A percentile compares a stretch with the other conserved stretches of the same genome.
Conservation (phyloP, 1,284 basidiomycete genomes). For the Cryptococcus depauperatus region DNA sequence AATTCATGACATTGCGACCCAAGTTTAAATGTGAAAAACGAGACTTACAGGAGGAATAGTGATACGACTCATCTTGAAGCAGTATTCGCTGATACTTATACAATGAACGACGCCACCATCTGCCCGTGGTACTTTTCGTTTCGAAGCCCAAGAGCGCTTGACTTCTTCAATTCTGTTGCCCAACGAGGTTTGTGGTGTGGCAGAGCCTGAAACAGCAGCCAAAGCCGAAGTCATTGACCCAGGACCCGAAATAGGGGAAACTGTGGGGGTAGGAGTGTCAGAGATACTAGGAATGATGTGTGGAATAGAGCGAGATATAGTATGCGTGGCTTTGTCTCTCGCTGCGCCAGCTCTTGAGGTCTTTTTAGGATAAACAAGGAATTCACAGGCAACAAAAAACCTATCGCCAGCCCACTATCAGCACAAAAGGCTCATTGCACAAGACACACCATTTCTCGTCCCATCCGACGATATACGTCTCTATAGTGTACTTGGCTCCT, state of each 20-base stretch:
- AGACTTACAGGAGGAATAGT: conserved; percentile 58
- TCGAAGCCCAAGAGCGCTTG: conserved; percentile 14
- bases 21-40: no score
- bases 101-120: conserved; percentile 56
- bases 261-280: conserved; percentile 23
- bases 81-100: conserved; percentile 58
- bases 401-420: conserved; percentile 27
- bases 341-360: conserved; percentile 5
- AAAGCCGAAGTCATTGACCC: no score
- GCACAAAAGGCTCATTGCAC: neutral
- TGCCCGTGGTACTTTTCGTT: conserved; percentile 19
- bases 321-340: neutral
- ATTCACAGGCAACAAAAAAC: conserved; percentile 59
- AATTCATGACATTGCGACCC: no score
- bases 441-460: conserved; percentile 73
- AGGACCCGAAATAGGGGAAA: conserved; percentile 6
- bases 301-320: neutral
- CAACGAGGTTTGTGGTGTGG: conserved; percentile 8
- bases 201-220: conserved; percentile 8
- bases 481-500: conserved; percentile 59
- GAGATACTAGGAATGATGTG: conserved; percentile 19
- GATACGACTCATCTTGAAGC: conserved; percentile 66
- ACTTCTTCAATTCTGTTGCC: conserved; percentile 13
- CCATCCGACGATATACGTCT: conserved; percentile 61
- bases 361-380: conserved; percentile 55